phyloP scores from a whole-genome alignment of 2,329 filamentous ascomycete genomes.

The Leptographium flavum region DNA sequence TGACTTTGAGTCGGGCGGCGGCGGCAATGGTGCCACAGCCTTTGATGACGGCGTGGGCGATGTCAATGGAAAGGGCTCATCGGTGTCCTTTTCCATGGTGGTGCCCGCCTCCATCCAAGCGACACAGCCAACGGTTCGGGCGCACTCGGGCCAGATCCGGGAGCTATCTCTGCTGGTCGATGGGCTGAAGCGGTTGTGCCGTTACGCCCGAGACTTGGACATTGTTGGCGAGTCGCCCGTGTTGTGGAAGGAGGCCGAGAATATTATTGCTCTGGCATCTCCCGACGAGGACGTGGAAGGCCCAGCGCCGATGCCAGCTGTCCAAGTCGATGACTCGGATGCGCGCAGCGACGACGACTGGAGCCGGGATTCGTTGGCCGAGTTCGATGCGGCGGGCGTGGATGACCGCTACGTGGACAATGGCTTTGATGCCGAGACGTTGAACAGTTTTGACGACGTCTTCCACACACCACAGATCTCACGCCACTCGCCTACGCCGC shows the following conservation, averaged over 20 bases:
- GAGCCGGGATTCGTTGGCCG: slow-evolving; percentile 19
- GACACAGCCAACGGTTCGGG: slow-evolving; percentile 67
- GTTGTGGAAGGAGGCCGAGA: slow-evolving; percentile 71
- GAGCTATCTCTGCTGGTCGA: slow-evolving; percentile 73
- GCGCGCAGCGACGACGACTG: slow-evolving; percentile 25
- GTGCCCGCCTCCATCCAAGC: slow-evolving; percentile 70
- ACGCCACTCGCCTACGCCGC: background rate
- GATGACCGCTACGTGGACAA: slow-evolving; percentile 32
- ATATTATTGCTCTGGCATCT: slow-evolving; percentile 72
- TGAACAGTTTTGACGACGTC: slow-evolving; percentile 28
- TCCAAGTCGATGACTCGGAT: slow-evolving; percentile 19
- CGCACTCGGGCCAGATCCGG: slow-evolving; percentile 69
- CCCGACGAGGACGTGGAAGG: slow-evolving; percentile 42
- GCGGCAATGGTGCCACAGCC: slow-evolving; percentile 8
- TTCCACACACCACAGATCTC: slow-evolving; percentile 23
- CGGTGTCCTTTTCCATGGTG: slow-evolving; percentile 39
- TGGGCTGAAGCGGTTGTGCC: slow-evolving; percentile 63
- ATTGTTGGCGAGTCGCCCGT: slow-evolving; percentile 46
- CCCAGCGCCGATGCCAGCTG: slow-evolving; percentile 10
- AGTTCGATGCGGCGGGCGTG: slow-evolving; percentile 24
- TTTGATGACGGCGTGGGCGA: slow-evolving; percentile 1
- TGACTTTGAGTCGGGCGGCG: slow-evolving; percentile 46
- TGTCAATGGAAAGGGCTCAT: slow-evolving; percentile 16
- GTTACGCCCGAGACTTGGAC: slow-evolving; percentile 53
- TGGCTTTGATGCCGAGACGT: slow-evolving; percentile 30